Percentiles rank a stretch among this genome's conserved stretches.
Conservation (phyloP, 805 yeast species). For the Yamadazyma laniorum region DNA sequence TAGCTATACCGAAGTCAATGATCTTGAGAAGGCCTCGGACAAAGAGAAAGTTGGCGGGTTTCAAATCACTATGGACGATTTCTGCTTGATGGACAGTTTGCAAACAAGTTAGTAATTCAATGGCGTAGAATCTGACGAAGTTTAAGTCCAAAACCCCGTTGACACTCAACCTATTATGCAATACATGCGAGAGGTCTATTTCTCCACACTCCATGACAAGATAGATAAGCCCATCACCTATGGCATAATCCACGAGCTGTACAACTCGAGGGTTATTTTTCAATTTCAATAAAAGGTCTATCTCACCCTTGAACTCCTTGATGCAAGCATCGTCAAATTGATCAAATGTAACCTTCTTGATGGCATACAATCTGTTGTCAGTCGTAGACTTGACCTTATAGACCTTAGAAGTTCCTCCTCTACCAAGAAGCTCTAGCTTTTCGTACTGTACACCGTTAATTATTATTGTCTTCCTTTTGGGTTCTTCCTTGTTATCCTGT, state of each 20-base stretch:
- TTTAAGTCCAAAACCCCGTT: conserved; percentile 54
- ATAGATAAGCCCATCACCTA: conserved; percentile 59
- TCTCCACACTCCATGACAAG: conserved; percentile 96
- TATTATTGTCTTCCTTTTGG: conserved; percentile 26
- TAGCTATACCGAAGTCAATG: conserved; percentile 95
- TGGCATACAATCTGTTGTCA: conserved; percentile 64
- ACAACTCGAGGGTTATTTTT: conserved; percentile 70
- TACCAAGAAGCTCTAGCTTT: conserved; percentile 74
- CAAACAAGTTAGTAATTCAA: conserved; percentile 79
- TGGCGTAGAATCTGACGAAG: conserved; percentile 76
- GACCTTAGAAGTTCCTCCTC: conserved; percentile 92
- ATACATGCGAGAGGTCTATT: conserved; percentile 79
- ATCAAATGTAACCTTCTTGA: conserved; percentile 78
- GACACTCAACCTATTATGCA: conserved; percentile 49
- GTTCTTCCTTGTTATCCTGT: conserved; percentile 1
- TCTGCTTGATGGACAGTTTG: conserved; percentile 84
- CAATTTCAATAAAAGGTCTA: conserved; percentile 64
- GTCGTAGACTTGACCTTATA: conserved; percentile 63
- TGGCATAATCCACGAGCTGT: conserved; percentile 68
- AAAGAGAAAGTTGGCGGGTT: conserved; percentile 69
- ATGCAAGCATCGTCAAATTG: conserved; percentile 76
- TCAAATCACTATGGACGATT: conserved; percentile 79
- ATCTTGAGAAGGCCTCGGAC: conserved; percentile 83
- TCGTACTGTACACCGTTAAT: conserved; percentile 66
- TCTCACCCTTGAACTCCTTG: conserved; percentile 85